phyloP scores from a whole-genome alignment of 306 rosid species.

The Dalbergia oliveri region DNA sequence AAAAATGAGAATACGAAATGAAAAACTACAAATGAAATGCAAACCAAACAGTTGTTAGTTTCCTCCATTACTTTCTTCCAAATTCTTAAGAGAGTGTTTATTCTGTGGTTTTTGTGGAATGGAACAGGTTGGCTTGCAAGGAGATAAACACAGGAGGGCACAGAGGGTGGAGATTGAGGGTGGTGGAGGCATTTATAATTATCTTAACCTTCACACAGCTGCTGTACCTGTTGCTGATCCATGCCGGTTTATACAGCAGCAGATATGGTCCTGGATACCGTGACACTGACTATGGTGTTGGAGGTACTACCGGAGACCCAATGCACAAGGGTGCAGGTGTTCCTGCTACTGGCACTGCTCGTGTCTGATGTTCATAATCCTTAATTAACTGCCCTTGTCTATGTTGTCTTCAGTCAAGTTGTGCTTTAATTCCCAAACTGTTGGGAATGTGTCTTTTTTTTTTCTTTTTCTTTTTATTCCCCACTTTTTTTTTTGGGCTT shows the following conservation, averaged over 20 bases:
- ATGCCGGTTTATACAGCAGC: slow-evolving; percentile 84
- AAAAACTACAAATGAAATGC: too few species aligned
- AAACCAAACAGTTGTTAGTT: too few species aligned
- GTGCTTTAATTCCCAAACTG: background rate
- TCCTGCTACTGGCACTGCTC: slow-evolving; percentile 51
- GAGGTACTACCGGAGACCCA: slow-evolving; percentile 58
- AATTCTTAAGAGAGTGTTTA: too few species aligned
- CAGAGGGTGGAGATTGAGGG: slow-evolving; percentile 88
- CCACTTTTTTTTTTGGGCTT: background rate
- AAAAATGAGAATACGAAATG: too few species aligned
- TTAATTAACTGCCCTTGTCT: background rate
- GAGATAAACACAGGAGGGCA: slow-evolving; percentile 80
- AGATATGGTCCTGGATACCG: slow-evolving; percentile 91
- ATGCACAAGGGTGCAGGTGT: slow-evolving; percentile 59
- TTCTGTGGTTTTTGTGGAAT: too few species aligned
- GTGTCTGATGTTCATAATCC: slow-evolving; percentile 41
- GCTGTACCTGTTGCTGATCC: slow-evolving; percentile 65
- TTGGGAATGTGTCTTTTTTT: background rate
- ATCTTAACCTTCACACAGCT: slow-evolving; percentile 79
- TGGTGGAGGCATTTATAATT: slow-evolving; percentile 82
- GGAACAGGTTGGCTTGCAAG: slow-evolving; percentile 81
- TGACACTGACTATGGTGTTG: slow-evolving; percentile 63
- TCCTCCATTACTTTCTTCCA: too few species aligned
- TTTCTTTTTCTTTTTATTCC: too few species aligned
- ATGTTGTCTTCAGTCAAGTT: slow-evolving; percentile 7